phyloP scores from a whole-genome alignment of 179 eudicot genomes.

The Actinidia arguta region DNA sequence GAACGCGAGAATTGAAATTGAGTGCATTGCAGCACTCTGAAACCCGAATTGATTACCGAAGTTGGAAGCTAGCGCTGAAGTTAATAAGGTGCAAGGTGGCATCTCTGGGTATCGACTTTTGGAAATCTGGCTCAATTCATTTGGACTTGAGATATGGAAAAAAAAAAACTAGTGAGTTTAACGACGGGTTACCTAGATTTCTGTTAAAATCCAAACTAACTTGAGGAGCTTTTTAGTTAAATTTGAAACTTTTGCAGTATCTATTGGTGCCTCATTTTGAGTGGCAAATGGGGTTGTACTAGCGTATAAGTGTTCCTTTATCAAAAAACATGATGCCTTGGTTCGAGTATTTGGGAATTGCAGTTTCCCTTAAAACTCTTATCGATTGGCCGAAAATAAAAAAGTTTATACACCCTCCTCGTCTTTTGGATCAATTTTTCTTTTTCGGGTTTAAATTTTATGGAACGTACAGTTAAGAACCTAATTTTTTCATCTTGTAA shows the following conservation, averaged over 20 bases:
- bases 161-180: background rate
- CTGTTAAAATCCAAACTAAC: background rate
- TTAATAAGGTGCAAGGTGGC: background rate
- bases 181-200: background rate
- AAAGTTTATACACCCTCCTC: too few species aligned
- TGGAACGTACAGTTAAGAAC: too few species aligned
- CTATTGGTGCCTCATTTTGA: background rate
- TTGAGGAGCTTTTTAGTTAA: background rate
- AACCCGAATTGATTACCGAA: background rate
- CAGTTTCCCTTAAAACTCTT: too few species aligned
- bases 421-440: too few species aligned
- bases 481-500: too few species aligned
- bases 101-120: background rate
- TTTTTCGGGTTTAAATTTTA: too few species aligned
- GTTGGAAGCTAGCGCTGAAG: background rate
- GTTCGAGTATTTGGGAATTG: too few species aligned
- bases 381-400: too few species aligned
- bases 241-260: too few species aligned
- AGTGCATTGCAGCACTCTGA: slow-evolving; percentile 82
- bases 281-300: background rate
- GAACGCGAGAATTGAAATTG: slow-evolving; percentile 89
- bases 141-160: background rate
- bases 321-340: too few species aligned
- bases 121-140: slow-evolving; percentile 10
- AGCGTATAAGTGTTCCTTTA: too few species aligned